Evolutionary conservation across 352 stramenopile species (phyloP).

Genomic region (Pythium pectinolyticum): DNA sequence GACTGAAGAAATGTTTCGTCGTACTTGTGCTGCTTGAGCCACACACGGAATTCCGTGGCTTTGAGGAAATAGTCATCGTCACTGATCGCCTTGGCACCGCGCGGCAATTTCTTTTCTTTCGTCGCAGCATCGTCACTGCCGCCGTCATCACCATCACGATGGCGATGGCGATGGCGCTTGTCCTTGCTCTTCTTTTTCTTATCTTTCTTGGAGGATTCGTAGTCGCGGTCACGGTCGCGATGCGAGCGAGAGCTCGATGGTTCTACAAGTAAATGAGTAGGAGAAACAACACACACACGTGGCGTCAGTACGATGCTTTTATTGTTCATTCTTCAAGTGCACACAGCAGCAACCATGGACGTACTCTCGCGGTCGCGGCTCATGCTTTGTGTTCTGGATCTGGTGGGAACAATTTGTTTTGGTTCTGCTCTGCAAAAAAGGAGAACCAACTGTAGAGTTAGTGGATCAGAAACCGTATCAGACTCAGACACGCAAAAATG

Average conservation of each 20-base stretch:
- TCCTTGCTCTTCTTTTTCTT: slow-evolving; percentile 33
- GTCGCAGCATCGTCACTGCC: slow-evolving; percentile 9
- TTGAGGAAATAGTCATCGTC: slow-evolving; percentile 72
- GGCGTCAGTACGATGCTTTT: background rate
- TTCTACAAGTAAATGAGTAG: background rate
- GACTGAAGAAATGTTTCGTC: slow-evolving; percentile 25
- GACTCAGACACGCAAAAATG: too few relatives aligned
- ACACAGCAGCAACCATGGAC: background rate
- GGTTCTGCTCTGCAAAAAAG: too few relatives aligned
- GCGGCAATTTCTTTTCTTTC: slow-evolving; percentile 20
- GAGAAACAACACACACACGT: background rate
- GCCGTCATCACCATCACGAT: slow-evolving; percentile 21
- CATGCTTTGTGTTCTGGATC: background rate
- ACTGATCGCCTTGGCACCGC: slow-evolving; percentile 33
- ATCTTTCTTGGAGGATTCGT: slow-evolving; percentile 19
- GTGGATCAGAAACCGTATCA: too few relatives aligned
- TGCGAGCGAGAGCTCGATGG: background rate
- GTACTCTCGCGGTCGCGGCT: slow-evolving; percentile 12
- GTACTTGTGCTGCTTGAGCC: slow-evolving; percentile 49
- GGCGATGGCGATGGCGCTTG: slow-evolving; percentile 13
- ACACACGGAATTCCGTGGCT: slow-evolving; percentile 72
- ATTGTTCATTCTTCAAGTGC: too few relatives aligned
- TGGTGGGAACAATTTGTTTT: too few relatives aligned
- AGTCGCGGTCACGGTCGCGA: slow-evolving; percentile 11
- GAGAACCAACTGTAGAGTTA: too few relatives aligned